A percentile compares a stretch with the other conserved stretches of the same genome.
These are phyloP conservation scores for Erythrophleum ivorense DNA, from an alignment of 331 rosid genomes.

Conservation along the genomic window DNA sequence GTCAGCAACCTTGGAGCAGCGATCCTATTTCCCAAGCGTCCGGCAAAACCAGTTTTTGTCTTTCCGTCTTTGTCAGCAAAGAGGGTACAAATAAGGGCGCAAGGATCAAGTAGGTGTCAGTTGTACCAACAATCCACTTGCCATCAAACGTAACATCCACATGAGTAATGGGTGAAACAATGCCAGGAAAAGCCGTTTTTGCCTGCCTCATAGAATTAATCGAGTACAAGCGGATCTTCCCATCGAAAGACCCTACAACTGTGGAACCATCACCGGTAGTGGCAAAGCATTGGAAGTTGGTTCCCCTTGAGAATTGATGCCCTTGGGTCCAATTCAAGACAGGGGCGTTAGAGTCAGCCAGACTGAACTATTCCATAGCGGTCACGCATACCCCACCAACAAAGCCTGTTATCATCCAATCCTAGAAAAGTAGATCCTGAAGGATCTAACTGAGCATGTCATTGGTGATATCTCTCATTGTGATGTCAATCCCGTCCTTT, in stretches of 20 bases:
- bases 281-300: conserved; percentile 97
- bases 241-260: conserved; percentile 94
- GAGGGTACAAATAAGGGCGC: too few species aligned
- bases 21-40: too few species aligned
- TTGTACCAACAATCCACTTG: too few species aligned
- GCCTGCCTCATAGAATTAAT: conserved; percentile 38
- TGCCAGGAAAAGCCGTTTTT: too few species aligned
- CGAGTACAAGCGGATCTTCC: conserved; percentile 89
- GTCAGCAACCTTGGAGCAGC: too few species aligned
- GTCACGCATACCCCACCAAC: conserved; percentile 99
- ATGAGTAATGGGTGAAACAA: too few species aligned
- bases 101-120: too few species aligned
- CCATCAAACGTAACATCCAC: too few species aligned
- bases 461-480: conserved; percentile 93
- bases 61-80: too few species aligned
- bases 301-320: conserved; percentile 93
- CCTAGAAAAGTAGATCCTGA: conserved; percentile 93
- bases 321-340: conserved; percentile 95
- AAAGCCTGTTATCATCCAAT: conserved; percentile 94
- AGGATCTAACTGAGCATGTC: conserved; percentile 95
- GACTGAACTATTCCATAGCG: conserved; percentile 88
- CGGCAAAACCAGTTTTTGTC: too few species aligned
- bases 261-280: conserved; percentile 96
- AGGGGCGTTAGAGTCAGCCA: conserved; percentile 65
- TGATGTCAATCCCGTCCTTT: conserved; percentile 91